Evolutionary conservation across 768 basidiomycete species (phyloP), one percentile per base, ranked within the genome.

Genomic region (Auricularia sp.): DNA sequence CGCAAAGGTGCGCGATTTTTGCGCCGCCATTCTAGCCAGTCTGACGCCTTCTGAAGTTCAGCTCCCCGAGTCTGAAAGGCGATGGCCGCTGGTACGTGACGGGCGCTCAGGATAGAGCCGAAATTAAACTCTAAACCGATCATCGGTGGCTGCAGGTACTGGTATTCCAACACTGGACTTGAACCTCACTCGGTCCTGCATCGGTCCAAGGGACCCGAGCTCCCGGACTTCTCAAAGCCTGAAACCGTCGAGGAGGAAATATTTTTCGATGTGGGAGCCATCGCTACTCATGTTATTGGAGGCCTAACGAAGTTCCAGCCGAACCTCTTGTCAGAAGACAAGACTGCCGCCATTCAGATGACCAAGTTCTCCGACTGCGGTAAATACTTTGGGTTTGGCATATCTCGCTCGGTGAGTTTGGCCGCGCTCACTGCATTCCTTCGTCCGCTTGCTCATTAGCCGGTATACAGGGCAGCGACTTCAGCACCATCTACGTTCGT

Each of bases 101-200:
- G n/a, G 7, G 18, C 54, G 54, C 56, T 24, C 11, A 14, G 8
- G 29, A 29, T 29, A 29, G 29, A 29, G 6, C 10, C 8, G 56
- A 59, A 29, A n/a, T 7, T 18, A 13, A 35, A 24, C 13, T 29
- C 33, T 24, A 10, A 29, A 6, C 34, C 24, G 7, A 59, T 29
- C 24, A 0, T 33, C 56, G 24, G 24, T 18, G 10, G 8, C 6
- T 59, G 16, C 47, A 59, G 56, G 56, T 94, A 93, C 70, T 90
- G 90, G 88, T 83, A 81, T 70, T 82, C 87, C 70, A 92, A 93
- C 75, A 85, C 82, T 63, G 91, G 90, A 36, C 80, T 92, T 34
- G 85, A 90, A 67, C 79, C 87, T 1, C 90, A 91, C 34, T 4
- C 65, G 88, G 88, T 87, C 35, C 73, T 87, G 66, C 84, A 85